Conservation (phyloP, 1,284 basidiomycete genomes). For the Ustanciosporium gigantosporum region DNA sequence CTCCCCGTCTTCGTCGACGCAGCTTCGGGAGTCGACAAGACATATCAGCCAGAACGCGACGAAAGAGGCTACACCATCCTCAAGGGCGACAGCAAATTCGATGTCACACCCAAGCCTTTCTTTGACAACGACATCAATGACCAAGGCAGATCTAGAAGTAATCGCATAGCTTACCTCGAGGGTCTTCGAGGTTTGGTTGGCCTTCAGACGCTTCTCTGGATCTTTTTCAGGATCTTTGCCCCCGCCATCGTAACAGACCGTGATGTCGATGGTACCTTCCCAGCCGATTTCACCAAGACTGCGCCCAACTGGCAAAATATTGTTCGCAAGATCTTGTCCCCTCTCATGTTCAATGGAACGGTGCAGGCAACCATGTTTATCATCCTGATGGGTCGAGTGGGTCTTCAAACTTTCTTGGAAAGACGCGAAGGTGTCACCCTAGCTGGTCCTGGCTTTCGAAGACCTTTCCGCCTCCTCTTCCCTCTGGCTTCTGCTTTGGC, state of each 20-base stretch:
- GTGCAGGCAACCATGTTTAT: conserved; percentile 48
- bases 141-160: conserved; percentile 19
- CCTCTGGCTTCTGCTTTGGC: conserved; percentile 40
- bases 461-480: conserved; percentile 43
- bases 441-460: conserved; percentile 43
- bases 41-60: conserved; percentile 24
- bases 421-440: conserved; percentile 31
- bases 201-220: conserved; percentile 41
- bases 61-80: conserved; percentile 34
- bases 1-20: conserved; percentile 32
- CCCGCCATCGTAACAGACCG: conserved; percentile 42
- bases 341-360: conserved; percentile 43
- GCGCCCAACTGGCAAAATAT: conserved; percentile 38
- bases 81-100: conserved; percentile 25
- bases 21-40: conserved; percentile 15
- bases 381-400: conserved; percentile 42
- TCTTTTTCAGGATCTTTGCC: conserved; percentile 48
- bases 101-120: conserved; percentile 34
- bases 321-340: conserved; percentile 42
- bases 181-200: conserved; percentile 42
- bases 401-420: conserved; percentile 43
- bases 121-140: conserved; percentile 24
- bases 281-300: conserved; percentile 37
- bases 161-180: conserved; percentile 36
- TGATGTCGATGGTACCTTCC: conserved; percentile 30